Base-by-base conservation (phyloP, 1,139 yeast species). In the Spathaspora sp. region DNA sequence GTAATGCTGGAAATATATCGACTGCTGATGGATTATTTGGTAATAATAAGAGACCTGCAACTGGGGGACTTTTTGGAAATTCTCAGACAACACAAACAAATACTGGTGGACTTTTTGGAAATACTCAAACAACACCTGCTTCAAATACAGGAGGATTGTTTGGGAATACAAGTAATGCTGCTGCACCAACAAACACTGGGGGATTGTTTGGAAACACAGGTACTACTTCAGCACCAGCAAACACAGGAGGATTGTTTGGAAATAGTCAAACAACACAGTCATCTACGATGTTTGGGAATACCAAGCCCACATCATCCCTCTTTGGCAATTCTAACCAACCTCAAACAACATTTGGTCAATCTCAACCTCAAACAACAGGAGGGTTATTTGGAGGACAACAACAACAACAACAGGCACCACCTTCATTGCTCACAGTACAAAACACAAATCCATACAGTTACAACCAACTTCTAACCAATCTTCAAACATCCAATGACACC, bases 231-330 rank as follows among this genome's bases (percentile, higher is more conserved):
- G 31, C 43, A 26, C 15, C 55, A 18, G 43, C 54, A 11, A 36
- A 58, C 23, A 27, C 56, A 13, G 65, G 66, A n/a, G 66, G 68
- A 2, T 50, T 67, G 23, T 64, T 67, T 56, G 72, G 68, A 10
- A 59, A 25, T 44, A 46, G 43, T 33, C 43, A 47, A 38, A 47
- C 40, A 26, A 9, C 38, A 15, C 34, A 24, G 26, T 10, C 51
- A 6, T 23, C 41, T 18, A 16, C 41, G 3, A 13, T 43, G 7
- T 43, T 43, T 39, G 45, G 45, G 31, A 33, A 38, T 16, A 17
- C 38, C 13, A 8, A 7, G 10, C 18, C 49, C 4, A 34, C 56
- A 25, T 57, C 57, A 17, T 59, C 62, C 6, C 46, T 64, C 15
- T 64, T 65, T 50, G 68, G 59, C 2, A 50, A 47, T 39, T 42